phyloP scores from a whole-genome alignment of 1,284 basidiomycete genomes.

The Apiotrichum gracile region DNA sequence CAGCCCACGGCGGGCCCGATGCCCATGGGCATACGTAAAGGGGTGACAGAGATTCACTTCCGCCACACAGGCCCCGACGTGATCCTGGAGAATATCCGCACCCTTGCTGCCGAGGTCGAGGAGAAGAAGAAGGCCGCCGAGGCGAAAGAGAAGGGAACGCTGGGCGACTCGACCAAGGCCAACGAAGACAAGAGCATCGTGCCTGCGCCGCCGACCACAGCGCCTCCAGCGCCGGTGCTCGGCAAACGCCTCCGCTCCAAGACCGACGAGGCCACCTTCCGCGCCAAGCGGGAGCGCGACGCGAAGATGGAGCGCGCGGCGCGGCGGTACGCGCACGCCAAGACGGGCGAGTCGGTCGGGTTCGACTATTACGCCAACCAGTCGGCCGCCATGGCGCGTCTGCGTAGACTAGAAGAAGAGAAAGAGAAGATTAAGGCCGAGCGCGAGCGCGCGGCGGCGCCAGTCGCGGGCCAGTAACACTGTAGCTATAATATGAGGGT shows the following conservation, averaged over 20 bases:
- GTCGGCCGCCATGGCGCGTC: neutral
- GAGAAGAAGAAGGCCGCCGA: too few relatives aligned
- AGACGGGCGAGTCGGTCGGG: neutral
- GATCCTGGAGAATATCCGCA: neutral
- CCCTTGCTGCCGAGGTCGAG: too few relatives aligned
- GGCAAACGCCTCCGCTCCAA: neutral
- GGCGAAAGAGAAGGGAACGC: too few relatives aligned
- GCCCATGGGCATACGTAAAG: neutral
- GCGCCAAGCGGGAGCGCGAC: neutral
- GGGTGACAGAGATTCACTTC: too few relatives aligned
- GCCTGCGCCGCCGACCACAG: too few relatives aligned
- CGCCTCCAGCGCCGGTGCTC: conserved; percentile 19
- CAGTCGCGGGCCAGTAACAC: too few relatives aligned
- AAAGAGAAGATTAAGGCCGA: neutral
- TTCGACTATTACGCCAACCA: neutral
- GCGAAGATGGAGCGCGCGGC: neutral
- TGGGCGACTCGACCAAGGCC: too few relatives aligned
- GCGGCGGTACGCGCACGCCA: neutral
- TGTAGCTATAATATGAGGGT: too few relatives aligned
- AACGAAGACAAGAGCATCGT: too few relatives aligned
- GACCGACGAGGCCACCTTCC: conserved; percentile 21
- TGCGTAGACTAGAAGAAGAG: neutral
- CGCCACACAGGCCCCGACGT: neutral
- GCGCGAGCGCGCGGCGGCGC: neutral
- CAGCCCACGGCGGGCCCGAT: neutral